Percentiles rank a stretch among this genome's conserved stretches.
These are phyloP conservation scores for Lactarius trivialis DNA, from an alignment of 768 basidiomycete species.

Conservation along the genomic window DNA sequence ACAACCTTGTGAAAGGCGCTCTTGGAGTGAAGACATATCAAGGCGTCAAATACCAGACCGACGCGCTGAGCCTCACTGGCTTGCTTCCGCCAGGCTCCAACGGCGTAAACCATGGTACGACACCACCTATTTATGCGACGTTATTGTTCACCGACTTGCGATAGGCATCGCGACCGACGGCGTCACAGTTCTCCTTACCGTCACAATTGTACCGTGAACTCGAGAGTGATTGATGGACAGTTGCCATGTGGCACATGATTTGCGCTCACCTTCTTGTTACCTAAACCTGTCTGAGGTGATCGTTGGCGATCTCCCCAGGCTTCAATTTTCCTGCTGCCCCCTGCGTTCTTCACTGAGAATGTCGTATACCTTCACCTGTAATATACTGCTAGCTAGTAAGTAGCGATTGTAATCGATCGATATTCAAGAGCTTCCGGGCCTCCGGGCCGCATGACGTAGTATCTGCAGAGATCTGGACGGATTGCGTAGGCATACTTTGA, in stretches of 20 bases:
- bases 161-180: conserved; percentile 20
- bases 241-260: neutral
- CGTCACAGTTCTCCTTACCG: conserved; percentile 11
- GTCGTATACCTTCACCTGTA: too few relatives aligned
- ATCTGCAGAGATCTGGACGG: too few relatives aligned
- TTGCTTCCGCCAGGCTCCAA: conserved; percentile 45
- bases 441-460: neutral
- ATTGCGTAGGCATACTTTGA: too few relatives aligned
- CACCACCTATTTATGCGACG: neutral
- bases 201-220: conserved; percentile 12
- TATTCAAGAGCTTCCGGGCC: neutral
- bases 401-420: neutral
- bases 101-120: conserved; percentile 47
- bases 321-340: neutral
- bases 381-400: neutral
- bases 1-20: conserved; percentile 9
- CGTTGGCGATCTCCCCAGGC: neutral
- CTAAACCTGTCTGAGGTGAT: neutral
- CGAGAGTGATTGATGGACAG: neutral
- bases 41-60: conserved; percentile 38
- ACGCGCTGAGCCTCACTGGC: conserved; percentile 42
- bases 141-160: neutral
- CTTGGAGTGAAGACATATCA: neutral
- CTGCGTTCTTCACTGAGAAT: neutral
- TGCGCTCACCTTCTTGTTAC: neutral